Percentiles rank a stretch among this genome's conserved stretches.
These are phyloP conservation scores for Graphilbum fragrans DNA, from an alignment of 2,329 filamentous ascomycete genomes.

Conservation along the genomic window DNA sequence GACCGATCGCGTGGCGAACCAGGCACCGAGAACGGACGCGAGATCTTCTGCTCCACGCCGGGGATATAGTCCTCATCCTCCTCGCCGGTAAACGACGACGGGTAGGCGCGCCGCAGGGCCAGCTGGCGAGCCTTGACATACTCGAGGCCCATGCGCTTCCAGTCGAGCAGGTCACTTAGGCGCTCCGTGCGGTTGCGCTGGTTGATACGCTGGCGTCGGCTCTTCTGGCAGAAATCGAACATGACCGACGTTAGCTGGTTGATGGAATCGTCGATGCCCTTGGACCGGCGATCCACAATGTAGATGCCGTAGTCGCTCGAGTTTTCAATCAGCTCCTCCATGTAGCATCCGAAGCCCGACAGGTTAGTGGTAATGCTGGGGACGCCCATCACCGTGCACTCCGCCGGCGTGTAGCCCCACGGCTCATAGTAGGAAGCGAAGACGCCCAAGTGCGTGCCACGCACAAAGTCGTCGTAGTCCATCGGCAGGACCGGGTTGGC, in stretches of 20 bases:
- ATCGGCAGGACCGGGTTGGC: slow-evolving; percentile 89
- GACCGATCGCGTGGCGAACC: slow-evolving; percentile 82
- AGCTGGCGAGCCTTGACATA: slow-evolving; percentile 96
- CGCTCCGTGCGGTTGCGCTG: slow-evolving; percentile 95
- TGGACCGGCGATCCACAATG: slow-evolving; percentile 90
- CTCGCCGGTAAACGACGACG: slow-evolving; percentile 67
- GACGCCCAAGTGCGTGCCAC: slow-evolving; percentile 88
- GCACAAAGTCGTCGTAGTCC: slow-evolving; percentile 97
- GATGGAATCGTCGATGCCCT: slow-evolving; percentile 94
- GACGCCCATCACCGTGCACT: slow-evolving; percentile 98
- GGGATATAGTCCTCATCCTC: slow-evolving; percentile 86
- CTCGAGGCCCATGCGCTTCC: slow-evolving; percentile 99
- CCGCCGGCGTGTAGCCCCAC: slow-evolving; percentile 96
- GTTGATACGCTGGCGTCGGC: slow-evolving; percentile 92
- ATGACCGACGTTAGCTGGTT: slow-evolving; percentile 88
- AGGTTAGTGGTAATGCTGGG: slow-evolving; percentile 97
- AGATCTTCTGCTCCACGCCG: slow-evolving; percentile 88
- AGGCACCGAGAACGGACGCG: slow-evolving; percentile 83
- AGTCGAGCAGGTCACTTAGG: slow-evolving; percentile 87
- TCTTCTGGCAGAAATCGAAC: slow-evolving; percentile 91
- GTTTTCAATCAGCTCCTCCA: slow-evolving; percentile 98
- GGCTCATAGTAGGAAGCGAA: slow-evolving; percentile 98
- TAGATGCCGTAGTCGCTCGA: slow-evolving; percentile 97
- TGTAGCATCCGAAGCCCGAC: slow-evolving; percentile 96
- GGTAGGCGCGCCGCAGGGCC: slow-evolving; percentile 83